Conservation (phyloP, 768 basidiomycete species). For the Tephrocybe sp. region DNA sequence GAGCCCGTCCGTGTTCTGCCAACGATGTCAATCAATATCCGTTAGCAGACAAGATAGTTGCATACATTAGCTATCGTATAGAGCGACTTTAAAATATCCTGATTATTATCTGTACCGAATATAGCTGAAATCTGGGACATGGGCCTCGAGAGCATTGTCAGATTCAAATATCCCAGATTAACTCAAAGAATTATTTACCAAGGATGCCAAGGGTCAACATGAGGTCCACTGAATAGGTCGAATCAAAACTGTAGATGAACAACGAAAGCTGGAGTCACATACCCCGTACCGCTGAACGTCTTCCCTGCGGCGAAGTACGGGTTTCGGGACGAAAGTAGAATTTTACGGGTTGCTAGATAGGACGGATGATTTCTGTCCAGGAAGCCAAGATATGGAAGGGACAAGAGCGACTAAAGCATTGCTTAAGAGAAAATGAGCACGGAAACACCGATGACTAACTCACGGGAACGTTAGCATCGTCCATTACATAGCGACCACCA, state of each 20-base stretch:
- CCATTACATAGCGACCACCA: slow-evolving; percentile 77
- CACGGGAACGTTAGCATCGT: slow-evolving; percentile 84
- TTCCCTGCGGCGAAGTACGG: slow-evolving; percentile 70
- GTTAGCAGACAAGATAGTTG: slow-evolving; percentile 6
- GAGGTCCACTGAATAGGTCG: slow-evolving; percentile 56
- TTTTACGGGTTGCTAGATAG: slow-evolving; percentile 64
- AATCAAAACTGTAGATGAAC: not conserved
- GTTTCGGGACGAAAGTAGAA: slow-evolving; percentile 61
- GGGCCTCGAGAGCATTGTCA: slow-evolving; percentile 44
- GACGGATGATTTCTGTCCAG: slow-evolving; percentile 56
- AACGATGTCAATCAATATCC: slow-evolving; percentile 5
- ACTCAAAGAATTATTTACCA: slow-evolving; percentile 39
- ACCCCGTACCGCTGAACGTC: slow-evolving; percentile 72
- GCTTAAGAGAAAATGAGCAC: not conserved
- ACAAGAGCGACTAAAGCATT: slow-evolving; percentile 69
- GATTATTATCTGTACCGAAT: slow-evolving; percentile 72
- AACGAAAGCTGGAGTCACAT: slow-evolving; percentile 20
- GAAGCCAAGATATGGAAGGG: slow-evolving; percentile 80
- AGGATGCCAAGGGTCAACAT: slow-evolving; percentile 70
- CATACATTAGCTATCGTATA: slow-evolving; percentile 71
- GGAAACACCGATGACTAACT: slow-evolving; percentile 28
- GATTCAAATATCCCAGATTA: not conserved
- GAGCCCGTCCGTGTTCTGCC: slow-evolving; percentile 68
- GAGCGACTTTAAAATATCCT: slow-evolving; percentile 61
- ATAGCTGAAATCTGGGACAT: slow-evolving; percentile 80